Evolutionary conservation across 225 moss, liverwort and hornwort genomes (phyloP), one percentile per base, ranked within the genome.

Genomic region (Physcomitrium patens): DNA sequence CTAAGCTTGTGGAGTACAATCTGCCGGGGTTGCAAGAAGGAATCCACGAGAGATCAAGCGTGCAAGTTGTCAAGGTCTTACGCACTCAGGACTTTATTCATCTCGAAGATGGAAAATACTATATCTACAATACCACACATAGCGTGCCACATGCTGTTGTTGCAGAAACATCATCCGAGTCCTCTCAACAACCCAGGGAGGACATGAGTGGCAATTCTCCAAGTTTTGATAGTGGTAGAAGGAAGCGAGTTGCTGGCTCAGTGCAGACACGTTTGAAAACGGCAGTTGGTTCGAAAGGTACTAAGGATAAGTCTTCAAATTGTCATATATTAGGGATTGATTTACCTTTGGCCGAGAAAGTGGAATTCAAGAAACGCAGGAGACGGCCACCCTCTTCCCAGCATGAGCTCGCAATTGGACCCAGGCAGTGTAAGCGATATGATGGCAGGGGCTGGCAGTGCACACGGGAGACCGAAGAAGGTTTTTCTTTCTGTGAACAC

Each of bases 371-470:
- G 75, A 89, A 89, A 49, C 86, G 86, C 10, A 74, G 75, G 69
- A 79, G 89, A 73, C 67, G 80, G 23, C 78, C 85, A 4, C 88
- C 88, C 2, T 82, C 82, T 46, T 88, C 88, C 4, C 85, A 88
- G 72, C 88, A 85, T 59, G 88, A 88, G 66, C 82, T 88, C 19
- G 80, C 70, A 12, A 88, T 82, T 9, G 85, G 76, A 5, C 91
- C 83, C 6, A 79, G 83, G 22, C 93, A 93, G 57, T 96, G 96
- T 83, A 96, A 96, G 83, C 87, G 96, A 0, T 96, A 96, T 49
- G 96, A 96, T 53, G 96, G 96, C 45, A 48, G 96, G 48, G 96
- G 96, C 1, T 96, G 96, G 96, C 92, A 96, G 71, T 96, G 96
- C 79, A 64, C 90, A 26, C 79, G 88, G 75, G 86, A 85, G 51